Conservation (phyloP, 305 asterid genomes). For the Fraxinus floribunda region DNA sequence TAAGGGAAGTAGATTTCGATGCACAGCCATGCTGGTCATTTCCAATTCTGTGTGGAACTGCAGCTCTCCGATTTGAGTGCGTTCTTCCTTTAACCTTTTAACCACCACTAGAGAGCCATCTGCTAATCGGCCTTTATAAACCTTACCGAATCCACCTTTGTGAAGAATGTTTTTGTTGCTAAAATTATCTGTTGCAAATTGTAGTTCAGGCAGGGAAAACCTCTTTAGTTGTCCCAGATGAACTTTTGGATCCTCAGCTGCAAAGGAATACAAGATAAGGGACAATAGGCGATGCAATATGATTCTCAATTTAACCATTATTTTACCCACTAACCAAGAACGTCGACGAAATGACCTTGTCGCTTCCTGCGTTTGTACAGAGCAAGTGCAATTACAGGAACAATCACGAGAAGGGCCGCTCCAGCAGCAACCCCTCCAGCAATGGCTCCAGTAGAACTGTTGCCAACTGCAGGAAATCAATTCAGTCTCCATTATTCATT, state of each 20-base stretch:
- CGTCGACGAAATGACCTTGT: conserved; percentile 82
- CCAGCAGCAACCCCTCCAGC: conserved; percentile 91
- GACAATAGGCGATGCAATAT: not conserved
- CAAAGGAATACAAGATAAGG: conserved; percentile 20
- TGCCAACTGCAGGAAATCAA: conserved; percentile 42
- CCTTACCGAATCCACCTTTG: conserved; percentile 81
- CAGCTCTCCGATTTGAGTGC: conserved; percentile 70
- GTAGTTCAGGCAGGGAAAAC: conserved; percentile 74
- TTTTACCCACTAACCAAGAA: conserved; percentile 61
- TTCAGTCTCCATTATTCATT: conserved; percentile 6
- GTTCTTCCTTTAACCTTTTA: conserved; percentile 82
- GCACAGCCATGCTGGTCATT: conserved; percentile 83
- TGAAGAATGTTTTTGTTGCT: conserved; percentile 63
- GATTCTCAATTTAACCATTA: not conserved
- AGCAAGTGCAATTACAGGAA: conserved; percentile 70
- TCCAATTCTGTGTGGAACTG: conserved; percentile 91
- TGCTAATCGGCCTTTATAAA: conserved; percentile 71
- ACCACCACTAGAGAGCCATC: conserved; percentile 79
- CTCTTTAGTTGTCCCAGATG: conserved; percentile 82
- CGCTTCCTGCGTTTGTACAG: conserved; percentile 71
- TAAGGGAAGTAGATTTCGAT: conserved; percentile 73
- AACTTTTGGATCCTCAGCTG: conserved; percentile 88
- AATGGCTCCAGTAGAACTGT: conserved; percentile 63
- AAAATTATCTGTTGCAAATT: conserved; percentile 72
- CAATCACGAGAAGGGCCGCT: conserved; percentile 77